Base-by-base conservation (phyloP, 2,329 filamentous ascomycete genomes). In the Pestalotiopsis sp. region DNA sequence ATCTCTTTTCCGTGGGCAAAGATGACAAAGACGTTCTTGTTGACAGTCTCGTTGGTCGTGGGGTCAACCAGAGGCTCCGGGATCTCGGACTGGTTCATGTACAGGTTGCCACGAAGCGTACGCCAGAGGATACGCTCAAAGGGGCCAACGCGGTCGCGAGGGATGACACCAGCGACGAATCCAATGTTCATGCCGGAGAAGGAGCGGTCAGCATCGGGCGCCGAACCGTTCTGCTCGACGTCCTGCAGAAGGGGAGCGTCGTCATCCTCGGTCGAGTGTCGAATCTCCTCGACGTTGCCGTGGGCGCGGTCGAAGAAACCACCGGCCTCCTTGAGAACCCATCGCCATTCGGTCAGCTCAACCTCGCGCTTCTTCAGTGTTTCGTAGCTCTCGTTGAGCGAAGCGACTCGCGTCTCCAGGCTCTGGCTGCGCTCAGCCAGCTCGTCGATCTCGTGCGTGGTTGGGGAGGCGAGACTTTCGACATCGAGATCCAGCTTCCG, bases 81-180 rank as follows among this genome's bases (percentile, higher is more conserved):
- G 71, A 99, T 99, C 86, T 99, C 96, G 56, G 95, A 95, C 85
- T 99, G 97, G 83, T 99, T 99, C 96, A 99, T 99, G 87, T 98
- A 99, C 72, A 99, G 85, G 82, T 99, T 99, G 76, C 96, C 96
- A 80, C 96, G 94, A 57, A 99, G 89, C 0, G 97, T 98, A 77
- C 96, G 91, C 96, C 96, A 99, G 65, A 99, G 87, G 74, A 99
- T 99, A 69, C 96, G 92, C 84, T 99, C 97, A 78, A 99, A 99
- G 31, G 95, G 93, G 14, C 92, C 95, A 70, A 99, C 95, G 64
- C 95, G 91, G 78, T 98, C 95, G 67, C 96, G 90, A 49, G 93
- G 90, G 75, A 99, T 98, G 75, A 98, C 96, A 82, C 96, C 96
- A 67, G 96, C 93, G 66, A 99, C 95, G 77, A 99, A 99, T 11